A percentile compares a stretch with the other conserved stretches of the same genome.
These are phyloP conservation scores for Boletus rufocinnamomeus DNA, from an alignment of 768 basidiomycete genomes.

Conservation along the genomic window DNA sequence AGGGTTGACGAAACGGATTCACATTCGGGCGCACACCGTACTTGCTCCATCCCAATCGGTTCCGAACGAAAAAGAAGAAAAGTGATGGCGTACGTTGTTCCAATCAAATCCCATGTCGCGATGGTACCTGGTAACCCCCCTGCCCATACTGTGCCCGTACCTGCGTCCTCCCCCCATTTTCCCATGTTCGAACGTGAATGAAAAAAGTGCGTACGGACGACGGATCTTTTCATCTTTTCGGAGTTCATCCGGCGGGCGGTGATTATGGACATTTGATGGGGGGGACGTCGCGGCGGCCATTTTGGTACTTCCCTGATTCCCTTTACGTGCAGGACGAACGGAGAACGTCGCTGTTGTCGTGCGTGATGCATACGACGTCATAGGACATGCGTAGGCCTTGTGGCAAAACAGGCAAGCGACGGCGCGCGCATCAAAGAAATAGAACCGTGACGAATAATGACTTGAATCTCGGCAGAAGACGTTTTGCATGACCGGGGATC, in stretches of 20 bases:
- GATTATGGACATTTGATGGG: constrained; percentile 16
- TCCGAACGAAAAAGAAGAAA: constrained; percentile 12
- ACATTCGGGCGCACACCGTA: background rate
- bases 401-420: constrained; percentile 14
- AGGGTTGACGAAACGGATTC: constrained; percentile 6
- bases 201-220: background rate
- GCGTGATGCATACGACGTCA: constrained; percentile 23
- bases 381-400: constrained; percentile 23
- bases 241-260: constrained; percentile 3
- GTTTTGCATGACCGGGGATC: background rate
- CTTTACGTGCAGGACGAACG: constrained; percentile 25
- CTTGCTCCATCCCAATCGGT: constrained; percentile 11
- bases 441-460: background rate
- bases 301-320: constrained; percentile 10
- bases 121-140: constrained; percentile 1
- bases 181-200: constrained; percentile 6
- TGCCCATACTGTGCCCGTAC: background rate
- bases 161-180: background rate
- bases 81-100: constrained; percentile 17
- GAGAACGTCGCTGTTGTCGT: constrained; percentile 6
- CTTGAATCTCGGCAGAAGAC: constrained; percentile 3
- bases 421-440: constrained; percentile 4
- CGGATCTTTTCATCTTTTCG: constrained; percentile 9
- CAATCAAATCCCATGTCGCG: constrained; percentile 3
- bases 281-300: constrained; percentile 5